phyloP scores from a whole-genome alignment of 345 rosid genomes.

The Acer campestre region DNA sequence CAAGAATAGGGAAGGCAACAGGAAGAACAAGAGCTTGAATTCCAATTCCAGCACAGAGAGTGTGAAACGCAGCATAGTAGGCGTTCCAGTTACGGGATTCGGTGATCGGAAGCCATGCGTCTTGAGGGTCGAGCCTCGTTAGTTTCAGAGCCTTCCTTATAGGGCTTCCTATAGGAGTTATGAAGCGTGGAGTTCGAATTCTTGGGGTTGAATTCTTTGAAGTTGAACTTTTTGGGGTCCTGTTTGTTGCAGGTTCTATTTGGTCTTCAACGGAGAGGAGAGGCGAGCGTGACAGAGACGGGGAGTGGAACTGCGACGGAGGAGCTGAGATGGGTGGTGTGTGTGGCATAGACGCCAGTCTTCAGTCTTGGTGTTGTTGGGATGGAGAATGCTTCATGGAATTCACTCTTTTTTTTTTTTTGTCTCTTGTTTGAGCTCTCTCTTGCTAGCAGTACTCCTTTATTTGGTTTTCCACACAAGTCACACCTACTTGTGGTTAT shows the following conservation, averaged over 20 bases:
- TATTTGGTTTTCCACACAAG: not conserved
- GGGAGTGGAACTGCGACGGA: constrained; percentile 74
- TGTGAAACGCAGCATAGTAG: constrained; percentile 77
- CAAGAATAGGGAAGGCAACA: constrained; percentile 78
- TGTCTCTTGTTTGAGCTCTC: not conserved
- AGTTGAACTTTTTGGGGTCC: constrained; percentile 39
- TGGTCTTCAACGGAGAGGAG: constrained; percentile 41
- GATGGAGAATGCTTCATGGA: constrained; percentile 26
- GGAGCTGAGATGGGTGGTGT: constrained; percentile 64
- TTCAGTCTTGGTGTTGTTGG: constrained; percentile 49
- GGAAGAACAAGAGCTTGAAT: constrained; percentile 89
- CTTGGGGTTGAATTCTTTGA: constrained; percentile 49
- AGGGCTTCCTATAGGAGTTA: constrained; percentile 65
- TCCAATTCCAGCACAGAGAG: constrained; percentile 86
- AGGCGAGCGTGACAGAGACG: constrained; percentile 66
- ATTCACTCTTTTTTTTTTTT: constrained; percentile 36
- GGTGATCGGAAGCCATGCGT: constrained; percentile 94
- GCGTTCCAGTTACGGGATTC: constrained; percentile 86
- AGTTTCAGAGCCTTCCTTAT: constrained; percentile 50
- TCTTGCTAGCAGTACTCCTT: not conserved
- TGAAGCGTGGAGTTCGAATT: constrained; percentile 57
- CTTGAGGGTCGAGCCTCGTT: constrained; percentile 65
- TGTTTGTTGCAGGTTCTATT: constrained; percentile 37
- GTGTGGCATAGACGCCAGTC: constrained; percentile 25
- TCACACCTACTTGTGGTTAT: not conserved